Base-by-base conservation (phyloP, 768 basidiomycete genomes). In the Imleria badia region DNA sequence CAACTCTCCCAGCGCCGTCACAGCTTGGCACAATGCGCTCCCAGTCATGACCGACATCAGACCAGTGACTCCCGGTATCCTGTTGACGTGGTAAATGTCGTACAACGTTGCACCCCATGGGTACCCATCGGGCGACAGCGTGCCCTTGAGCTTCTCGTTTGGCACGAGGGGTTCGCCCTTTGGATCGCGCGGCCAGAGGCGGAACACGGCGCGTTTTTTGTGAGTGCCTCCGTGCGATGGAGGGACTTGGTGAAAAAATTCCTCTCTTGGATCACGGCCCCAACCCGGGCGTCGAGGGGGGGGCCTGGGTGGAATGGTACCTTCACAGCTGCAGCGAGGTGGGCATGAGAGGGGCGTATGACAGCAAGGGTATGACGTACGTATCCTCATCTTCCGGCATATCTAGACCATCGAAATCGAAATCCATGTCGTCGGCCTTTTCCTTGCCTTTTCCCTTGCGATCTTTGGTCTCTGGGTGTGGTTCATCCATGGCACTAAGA, bases 21-120 rank as follows among this genome's bases (percentile, higher is more conserved):
- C n/a, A n/a, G 22, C 51, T 6, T 48, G 40, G 12, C 52, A 36
- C 7, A 69, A n/a, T 20, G 39, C 56, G 33, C 67, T 72, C 36
- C 67, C 64, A 0, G 66, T 59, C 52, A 55, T 53, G 9, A 35
- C 31, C 15, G 61, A 39, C 0, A 55, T 13, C 5, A 17, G 3
- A 8, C 0, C 0, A 0, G 1, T 14, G 2, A 20, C 3, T 0
- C 11, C 0, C 0, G 66, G 67, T 1, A 63, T 0, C 23, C 45
- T 47, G 30, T 19, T 6, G 19, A 68, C 62, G 6, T 20, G 0
- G 34, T 42, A 72, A 34, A 72, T 49, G 34, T 72, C 70, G 33
- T 59, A 66, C 12, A 71, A 47, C 11, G 69, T 71, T 0, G 57
- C 67, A 5, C 58, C 69, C 70, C 70, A 72, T 9, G 54, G 43